Evolutionary conservation across 192 early-diverging fungal species (phyloP).

Genomic region (Coemansia sp.): DNA sequence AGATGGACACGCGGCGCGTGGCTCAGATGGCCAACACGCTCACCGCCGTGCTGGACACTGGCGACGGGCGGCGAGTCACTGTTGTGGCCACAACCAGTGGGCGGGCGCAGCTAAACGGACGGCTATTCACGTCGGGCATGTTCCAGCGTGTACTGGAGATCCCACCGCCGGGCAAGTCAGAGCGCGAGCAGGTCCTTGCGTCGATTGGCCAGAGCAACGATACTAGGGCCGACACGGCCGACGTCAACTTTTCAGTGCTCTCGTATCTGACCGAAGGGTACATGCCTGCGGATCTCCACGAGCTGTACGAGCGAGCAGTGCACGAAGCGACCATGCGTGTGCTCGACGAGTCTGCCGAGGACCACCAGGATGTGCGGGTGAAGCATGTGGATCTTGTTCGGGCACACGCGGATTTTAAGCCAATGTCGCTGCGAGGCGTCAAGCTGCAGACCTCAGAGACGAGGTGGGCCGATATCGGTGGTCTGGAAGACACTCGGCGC

Average conservation of each 20-base stretch:
- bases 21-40: constrained; percentile 17
- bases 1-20: constrained; percentile 12
- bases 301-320: constrained; percentile 70
- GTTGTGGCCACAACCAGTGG: constrained; percentile 39
- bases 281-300: constrained; percentile 71
- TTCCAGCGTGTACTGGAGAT: constrained; percentile 21
- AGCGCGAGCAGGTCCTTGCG: constrained; percentile 61
- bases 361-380: constrained; percentile 35
- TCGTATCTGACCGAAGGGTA: constrained; percentile 85
- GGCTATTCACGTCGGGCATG: constrained; percentile 13
- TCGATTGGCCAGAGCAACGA: constrained; percentile 57
- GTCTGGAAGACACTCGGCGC: constrained; percentile 72
- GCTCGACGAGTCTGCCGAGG: constrained; percentile 37
- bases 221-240: constrained; percentile 43
- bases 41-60: background rate
- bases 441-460: constrained; percentile 70
- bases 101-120: constrained; percentile 20
- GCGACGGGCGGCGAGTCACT: constrained; percentile 2
- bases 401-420: constrained; percentile 73
- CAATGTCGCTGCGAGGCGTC: constrained; percentile 70
- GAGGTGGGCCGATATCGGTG: constrained; percentile 86
- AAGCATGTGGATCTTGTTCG: constrained; percentile 62
- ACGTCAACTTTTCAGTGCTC: constrained; percentile 66
- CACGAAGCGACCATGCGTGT: constrained; percentile 72
- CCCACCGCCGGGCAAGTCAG: constrained; percentile 19